Evolutionary conservation across 2,329 filamentous ascomycete species (phyloP).

Genomic region (Fusarium guadeloupense): DNA sequence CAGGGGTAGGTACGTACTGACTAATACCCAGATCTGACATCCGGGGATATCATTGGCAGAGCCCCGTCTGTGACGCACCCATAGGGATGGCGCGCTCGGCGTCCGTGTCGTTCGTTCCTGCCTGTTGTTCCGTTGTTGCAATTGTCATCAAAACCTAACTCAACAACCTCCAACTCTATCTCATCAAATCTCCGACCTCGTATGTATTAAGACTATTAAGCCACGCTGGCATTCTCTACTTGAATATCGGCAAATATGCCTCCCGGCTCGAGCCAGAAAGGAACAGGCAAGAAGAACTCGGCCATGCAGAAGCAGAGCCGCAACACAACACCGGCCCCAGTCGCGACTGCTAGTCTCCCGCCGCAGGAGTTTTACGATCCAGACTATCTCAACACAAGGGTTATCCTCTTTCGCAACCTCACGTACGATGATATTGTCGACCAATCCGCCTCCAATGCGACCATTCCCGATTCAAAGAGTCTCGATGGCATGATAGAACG

Average conservation of each 20-base stretch:
- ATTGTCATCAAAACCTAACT: conserved; percentile 19
- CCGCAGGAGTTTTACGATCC: conserved; percentile 66
- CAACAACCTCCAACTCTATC: conserved; percentile 14
- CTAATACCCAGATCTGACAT: not conserved
- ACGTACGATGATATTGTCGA: conserved; percentile 77
- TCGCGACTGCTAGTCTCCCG: conserved; percentile 60
- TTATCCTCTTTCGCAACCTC: conserved; percentile 66
- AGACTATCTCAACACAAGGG: conserved; percentile 72
- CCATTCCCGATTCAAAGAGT: conserved; percentile 70
- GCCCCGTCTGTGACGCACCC: conserved; percentile 28
- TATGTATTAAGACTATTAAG: not conserved
- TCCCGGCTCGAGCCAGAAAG: conserved; percentile 66
- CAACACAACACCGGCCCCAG: conserved; percentile 74
- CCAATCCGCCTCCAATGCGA: conserved; percentile 63
- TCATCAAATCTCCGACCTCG: not conserved
- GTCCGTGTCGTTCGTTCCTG: conserved; percentile 19
- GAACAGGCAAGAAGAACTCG: conserved; percentile 71
- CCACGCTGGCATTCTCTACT: not conserved
- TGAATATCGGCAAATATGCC: conserved; percentile 57
- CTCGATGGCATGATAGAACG: conserved; percentile 71
- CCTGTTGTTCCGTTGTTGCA: conserved; percentile 21
- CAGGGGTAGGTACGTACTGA: conserved; percentile 29
- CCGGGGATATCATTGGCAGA: not conserved
- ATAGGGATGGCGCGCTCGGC: conserved; percentile 29
- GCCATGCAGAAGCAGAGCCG: conserved; percentile 75